Conservation (phyloP, 345 rosid species). For the Eutrema japonicum region DNA sequence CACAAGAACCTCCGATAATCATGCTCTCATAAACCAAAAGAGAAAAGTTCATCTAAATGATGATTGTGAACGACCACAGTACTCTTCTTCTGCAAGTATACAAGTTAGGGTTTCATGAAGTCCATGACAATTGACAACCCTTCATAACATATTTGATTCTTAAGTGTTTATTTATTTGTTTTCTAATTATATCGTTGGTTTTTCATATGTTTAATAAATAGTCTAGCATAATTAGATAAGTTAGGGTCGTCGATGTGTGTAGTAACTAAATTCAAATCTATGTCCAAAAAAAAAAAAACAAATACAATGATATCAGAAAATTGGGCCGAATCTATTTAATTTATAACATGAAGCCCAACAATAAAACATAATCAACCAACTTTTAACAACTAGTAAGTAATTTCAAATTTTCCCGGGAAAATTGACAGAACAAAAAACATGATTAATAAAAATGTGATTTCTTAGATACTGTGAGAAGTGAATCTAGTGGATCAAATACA, state of each 20-base stretch:
- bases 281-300: too few relatives aligned
- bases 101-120: not conserved
- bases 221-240: too few relatives aligned
- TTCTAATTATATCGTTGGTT: not conserved
- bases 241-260: too few relatives aligned
- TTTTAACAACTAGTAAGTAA: too few relatives aligned
- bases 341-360: not conserved
- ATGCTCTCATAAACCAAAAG: not conserved
- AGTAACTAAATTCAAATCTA: too few relatives aligned
- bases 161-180: not conserved
- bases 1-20: too few relatives aligned
- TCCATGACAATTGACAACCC: not conserved
- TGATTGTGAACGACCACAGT: not conserved
- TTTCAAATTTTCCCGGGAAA: too few relatives aligned
- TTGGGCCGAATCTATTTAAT: too few relatives aligned
- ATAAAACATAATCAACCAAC: too few relatives aligned
- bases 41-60: not conserved
- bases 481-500: conserved; percentile 11
- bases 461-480: conserved; percentile 1
- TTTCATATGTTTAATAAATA: too few relatives aligned
- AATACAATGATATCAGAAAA: too few relatives aligned
- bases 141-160: not conserved
- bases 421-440: not conserved
- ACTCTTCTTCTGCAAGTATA: not conserved
- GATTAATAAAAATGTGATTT: not conserved